Evolutionary conservation across 148 eudicot species (phyloP).

Genomic region (Bassia scoparia): DNA sequence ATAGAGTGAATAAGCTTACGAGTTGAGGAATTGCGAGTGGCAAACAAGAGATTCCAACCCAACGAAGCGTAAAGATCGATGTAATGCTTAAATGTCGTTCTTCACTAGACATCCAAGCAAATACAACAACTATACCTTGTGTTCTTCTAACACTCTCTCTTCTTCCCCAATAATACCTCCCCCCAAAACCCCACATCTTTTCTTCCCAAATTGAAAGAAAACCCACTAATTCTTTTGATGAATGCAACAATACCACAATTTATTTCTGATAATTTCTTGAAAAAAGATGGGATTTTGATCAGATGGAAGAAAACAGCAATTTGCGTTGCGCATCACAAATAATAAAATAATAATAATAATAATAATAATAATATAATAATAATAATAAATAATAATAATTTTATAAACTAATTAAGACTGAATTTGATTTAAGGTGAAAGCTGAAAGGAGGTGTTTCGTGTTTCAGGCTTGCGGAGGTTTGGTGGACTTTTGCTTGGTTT

Average conservation of each 20-base stretch:
- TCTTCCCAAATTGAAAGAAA: neutral
- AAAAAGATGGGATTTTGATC: too few relatives aligned
- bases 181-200: constrained; percentile 93
- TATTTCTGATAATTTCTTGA: neutral
- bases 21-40: constrained; percentile 83
- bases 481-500: neutral
- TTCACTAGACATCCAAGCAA: constrained; percentile 94
- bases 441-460: neutral
- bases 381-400: too few relatives aligned
- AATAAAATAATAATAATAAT: too few relatives aligned
- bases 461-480: neutral
- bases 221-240: neutral
- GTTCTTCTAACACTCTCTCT: constrained; percentile 31
- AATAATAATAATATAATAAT: neutral
- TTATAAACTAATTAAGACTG: too few relatives aligned
- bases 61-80: constrained; percentile 70
- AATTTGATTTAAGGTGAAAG: neutral
- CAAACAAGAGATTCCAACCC: constrained; percentile 92
- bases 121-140: constrained; percentile 72
- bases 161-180: constrained; percentile 83
- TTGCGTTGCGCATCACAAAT: too few relatives aligned
- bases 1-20: constrained; percentile 39
- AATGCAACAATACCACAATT: neutral
- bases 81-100: constrained; percentile 71
- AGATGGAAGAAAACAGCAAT: too few relatives aligned